These are phyloP conservation scores for Yueomyces sp. DNA, from an alignment of 805 yeast genomes.

Conservation along the genomic window DNA sequence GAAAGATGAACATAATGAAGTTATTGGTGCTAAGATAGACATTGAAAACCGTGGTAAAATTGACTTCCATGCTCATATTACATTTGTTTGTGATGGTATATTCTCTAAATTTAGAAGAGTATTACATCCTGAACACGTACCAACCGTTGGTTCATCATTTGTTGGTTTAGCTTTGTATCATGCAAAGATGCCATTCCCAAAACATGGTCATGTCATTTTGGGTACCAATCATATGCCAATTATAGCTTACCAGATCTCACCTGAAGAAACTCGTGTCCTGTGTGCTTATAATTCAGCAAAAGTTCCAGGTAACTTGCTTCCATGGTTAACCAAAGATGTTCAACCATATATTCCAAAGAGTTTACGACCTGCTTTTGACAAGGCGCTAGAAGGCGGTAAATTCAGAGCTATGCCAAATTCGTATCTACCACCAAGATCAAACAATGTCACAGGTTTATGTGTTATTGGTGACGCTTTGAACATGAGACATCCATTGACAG, in stretches of 20 bases:
- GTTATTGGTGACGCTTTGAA: conserved; percentile 88
- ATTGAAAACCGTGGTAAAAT: conserved; percentile 29
- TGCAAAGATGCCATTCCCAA: conserved; percentile 59
- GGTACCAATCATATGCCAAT: conserved; percentile 76
- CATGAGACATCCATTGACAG: conserved; percentile 97
- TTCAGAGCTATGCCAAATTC: conserved; percentile 90
- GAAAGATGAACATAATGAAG: conserved; percentile 39
- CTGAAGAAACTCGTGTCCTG: conserved; percentile 71
- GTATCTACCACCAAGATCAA: conserved; percentile 65
- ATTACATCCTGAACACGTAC: conserved; percentile 44
- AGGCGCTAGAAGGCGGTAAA: conserved; percentile 44
- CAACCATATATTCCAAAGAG: conserved; percentile 54
- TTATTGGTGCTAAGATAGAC: conserved; percentile 65
- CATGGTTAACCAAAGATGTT: conserved; percentile 48
- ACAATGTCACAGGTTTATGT: conserved; percentile 60
- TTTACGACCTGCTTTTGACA: conserved; percentile 52
- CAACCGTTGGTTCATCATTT: conserved; percentile 69
- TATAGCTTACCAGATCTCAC: conserved; percentile 74
- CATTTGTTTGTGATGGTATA: conserved; percentile 84
- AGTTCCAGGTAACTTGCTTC: conserved; percentile 56
- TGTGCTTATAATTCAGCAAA: conserved; percentile 71
- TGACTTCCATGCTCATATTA: conserved; percentile 45
- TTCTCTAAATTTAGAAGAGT: conserved; percentile 83
- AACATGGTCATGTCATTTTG: conserved; percentile 82
- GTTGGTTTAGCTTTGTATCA: conserved; percentile 68